These are phyloP conservation scores for Aspergillus flavus DNA, from an alignment of 2,329 filamentous ascomycete species.

Conservation along the genomic window DNA sequence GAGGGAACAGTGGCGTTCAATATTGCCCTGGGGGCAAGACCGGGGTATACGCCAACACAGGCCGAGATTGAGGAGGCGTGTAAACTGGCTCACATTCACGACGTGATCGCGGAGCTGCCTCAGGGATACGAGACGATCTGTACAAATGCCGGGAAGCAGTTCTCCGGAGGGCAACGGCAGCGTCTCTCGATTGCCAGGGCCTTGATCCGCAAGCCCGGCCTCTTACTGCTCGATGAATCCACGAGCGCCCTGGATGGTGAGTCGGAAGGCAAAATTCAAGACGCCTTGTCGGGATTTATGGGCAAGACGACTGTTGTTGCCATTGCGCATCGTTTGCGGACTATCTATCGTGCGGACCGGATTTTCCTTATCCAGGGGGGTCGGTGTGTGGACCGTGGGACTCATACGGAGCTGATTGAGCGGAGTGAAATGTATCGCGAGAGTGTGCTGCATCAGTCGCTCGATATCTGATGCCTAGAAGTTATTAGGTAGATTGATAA, in stretches of 20 bases:
- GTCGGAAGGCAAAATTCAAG: conserved; percentile 37
- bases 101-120: conserved; percentile 64
- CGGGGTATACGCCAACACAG: conserved; percentile 56
- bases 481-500: too few species aligned
- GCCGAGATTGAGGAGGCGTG: conserved; percentile 68
- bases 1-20: conserved; percentile 51
- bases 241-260: conserved; percentile 61
- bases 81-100: conserved; percentile 69
- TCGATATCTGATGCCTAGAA: conserved; percentile 15
- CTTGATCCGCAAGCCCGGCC: conserved; percentile 54
- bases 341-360: conserved; percentile 69
- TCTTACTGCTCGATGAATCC: conserved; percentile 62
- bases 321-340: conserved; percentile 44
- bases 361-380: conserved; percentile 77
- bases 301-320: conserved; percentile 40
- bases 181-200: conserved; percentile 61
- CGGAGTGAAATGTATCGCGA: conserved; percentile 39
- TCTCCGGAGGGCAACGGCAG: conserved; percentile 62
- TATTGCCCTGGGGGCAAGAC: conserved; percentile 48
- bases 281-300: not conserved
- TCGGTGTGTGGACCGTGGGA: conserved; percentile 61
- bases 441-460: conserved; percentile 38
- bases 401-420: conserved; percentile 60
- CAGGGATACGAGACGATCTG: conserved; percentile 65
- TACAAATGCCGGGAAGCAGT: conserved; percentile 55